phyloP scores from a whole-genome alignment of 129 eudicot species.

The Pittosporum tobira region DNA sequence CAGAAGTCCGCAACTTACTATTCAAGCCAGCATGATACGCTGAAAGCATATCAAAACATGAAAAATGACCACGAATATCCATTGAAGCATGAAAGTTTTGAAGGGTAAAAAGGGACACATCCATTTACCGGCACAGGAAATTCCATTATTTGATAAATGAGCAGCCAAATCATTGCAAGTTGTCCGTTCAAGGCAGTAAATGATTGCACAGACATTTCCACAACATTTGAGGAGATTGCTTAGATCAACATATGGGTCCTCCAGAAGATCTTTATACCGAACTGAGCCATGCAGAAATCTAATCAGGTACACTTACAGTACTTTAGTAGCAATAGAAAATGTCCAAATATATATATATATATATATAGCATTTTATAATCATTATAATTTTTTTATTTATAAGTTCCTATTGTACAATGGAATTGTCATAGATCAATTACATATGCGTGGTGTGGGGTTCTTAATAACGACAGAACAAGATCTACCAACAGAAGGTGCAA shows the following conservation, averaged over 20 bases:
- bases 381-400: too few species aligned
- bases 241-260: slow-evolving; percentile 66
- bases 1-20: slow-evolving; percentile 74
- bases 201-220: slow-evolving; percentile 81
- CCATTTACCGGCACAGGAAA: slow-evolving; percentile 67
- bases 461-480: too few species aligned
- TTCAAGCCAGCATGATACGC: slow-evolving; percentile 98
- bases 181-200: slow-evolving; percentile 92
- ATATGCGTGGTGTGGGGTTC: neutral
- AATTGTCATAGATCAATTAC: neutral
- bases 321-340: neutral
- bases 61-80: slow-evolving; percentile 4
- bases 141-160: slow-evolving; percentile 58
- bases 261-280: slow-evolving; percentile 82
- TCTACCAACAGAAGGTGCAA: neutral
- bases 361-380: too few species aligned
- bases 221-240: slow-evolving; percentile 58
- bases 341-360: neutral
- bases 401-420: too few species aligned
- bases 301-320: slow-evolving; percentile 3
- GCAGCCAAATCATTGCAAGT: slow-evolving; percentile 77
- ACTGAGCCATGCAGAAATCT: slow-evolving; percentile 41
- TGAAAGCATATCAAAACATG: slow-evolving; percentile 23
- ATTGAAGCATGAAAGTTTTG: neutral
- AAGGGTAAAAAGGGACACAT: slow-evolving; percentile 2